A percentile compares a stretch with the other conserved stretches of the same genome.
Evolutionary conservation across 345 rosid species (phyloP).

Genomic region (Noccaea caerulescens): DNA sequence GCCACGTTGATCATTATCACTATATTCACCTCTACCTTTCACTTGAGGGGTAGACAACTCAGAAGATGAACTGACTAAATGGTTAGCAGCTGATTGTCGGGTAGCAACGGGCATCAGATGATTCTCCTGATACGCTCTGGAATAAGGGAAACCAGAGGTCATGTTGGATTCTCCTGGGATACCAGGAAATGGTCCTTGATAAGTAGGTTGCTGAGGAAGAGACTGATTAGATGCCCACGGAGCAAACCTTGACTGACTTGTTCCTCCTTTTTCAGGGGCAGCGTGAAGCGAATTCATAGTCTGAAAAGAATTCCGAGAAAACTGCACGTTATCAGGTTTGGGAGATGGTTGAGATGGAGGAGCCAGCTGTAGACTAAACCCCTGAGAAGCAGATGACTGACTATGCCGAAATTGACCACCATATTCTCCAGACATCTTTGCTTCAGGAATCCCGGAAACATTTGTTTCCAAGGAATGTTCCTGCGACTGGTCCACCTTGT

Average conservation of each 20-base stretch:
- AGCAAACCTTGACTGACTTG: conserved; percentile 51
- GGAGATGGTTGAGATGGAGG: conserved; percentile 76
- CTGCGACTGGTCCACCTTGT: conserved; percentile 75
- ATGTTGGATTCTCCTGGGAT: conserved; percentile 47
- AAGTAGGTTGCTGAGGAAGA: conserved; percentile 48
- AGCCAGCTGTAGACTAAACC: conserved; percentile 77
- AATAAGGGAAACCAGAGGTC: conserved; percentile 54
- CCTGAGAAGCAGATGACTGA: conserved; percentile 68
- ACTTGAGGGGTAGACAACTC: conserved; percentile 49
- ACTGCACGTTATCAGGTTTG: conserved; percentile 42
- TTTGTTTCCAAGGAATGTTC: conserved; percentile 53
- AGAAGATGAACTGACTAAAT: conserved; percentile 44
- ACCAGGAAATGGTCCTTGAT: conserved; percentile 50
- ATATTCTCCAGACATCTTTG: conserved; percentile 59
- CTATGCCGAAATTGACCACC: conserved; percentile 57
- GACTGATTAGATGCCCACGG: conserved; percentile 54
- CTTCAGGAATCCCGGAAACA: conserved; percentile 54
- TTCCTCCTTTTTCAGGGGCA: conserved; percentile 51
- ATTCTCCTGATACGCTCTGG: conserved; percentile 52
- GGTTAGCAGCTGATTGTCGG: conserved; percentile 44
- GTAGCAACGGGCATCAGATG: conserved; percentile 48
- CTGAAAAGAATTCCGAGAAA: conserved; percentile 52
- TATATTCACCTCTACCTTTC: conserved; percentile 48
- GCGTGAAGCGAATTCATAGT: conserved; percentile 38
- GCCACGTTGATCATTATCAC: conserved; percentile 53